Conservation (phyloP, 2,329 filamentous ascomycete genomes). For the Botrytis aclada region DNA sequence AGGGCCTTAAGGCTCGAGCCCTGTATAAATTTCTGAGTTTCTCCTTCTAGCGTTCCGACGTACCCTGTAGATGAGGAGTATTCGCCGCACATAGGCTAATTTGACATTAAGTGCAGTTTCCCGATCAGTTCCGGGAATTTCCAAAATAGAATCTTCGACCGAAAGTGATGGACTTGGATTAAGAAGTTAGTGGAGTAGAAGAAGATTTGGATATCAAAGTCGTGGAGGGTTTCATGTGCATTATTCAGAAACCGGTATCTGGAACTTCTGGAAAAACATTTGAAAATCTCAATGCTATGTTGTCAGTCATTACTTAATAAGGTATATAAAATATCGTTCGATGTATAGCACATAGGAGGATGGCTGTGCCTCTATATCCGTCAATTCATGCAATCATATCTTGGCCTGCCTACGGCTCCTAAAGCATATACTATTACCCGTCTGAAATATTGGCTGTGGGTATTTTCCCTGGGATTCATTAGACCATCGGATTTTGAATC, state of each 20-base stretch:
- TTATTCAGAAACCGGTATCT: not conserved
- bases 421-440: not conserved
- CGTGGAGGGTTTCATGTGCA: not conserved
- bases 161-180: not conserved
- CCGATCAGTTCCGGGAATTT: constrained; percentile 4
- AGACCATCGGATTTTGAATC: not conserved
- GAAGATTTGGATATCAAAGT: constrained; percentile 1
- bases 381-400: not conserved
- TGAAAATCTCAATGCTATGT: not conserved
- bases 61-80: not conserved
- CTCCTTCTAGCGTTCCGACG: not conserved
- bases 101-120: constrained; percentile 4
- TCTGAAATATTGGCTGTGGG: not conserved
- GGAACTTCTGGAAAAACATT: not conserved
- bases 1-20: constrained; percentile 4
- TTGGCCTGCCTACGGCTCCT: not conserved
- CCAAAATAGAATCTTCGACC: constrained; percentile 4
- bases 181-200: not conserved
- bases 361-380: not conserved
- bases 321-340: not conserved
- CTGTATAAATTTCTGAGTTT: not conserved
- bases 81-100: constrained; percentile 5
- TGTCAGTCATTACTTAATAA: not conserved
- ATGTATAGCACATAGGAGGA: not conserved
- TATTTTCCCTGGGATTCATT: not conserved